These are phyloP conservation scores for Mortierella claussenii DNA, from an alignment of 192 early-diverging fungal genomes.

Conservation along the genomic window DNA sequence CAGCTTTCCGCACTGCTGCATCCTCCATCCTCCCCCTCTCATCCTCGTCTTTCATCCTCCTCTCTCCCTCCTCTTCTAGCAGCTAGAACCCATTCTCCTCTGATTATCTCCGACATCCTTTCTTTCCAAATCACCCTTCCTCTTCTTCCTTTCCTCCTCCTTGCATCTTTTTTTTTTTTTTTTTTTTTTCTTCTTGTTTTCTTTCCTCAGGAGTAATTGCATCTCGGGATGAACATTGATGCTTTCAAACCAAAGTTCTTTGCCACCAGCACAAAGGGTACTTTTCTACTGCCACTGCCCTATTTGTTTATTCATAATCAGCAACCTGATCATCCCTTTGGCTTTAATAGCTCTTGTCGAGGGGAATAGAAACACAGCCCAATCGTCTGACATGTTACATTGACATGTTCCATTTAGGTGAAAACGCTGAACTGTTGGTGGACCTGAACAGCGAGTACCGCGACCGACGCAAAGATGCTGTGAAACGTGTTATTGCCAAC, in stretches of 20 bases:
- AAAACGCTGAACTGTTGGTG: constrained; percentile 97
- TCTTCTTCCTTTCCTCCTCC: not conserved
- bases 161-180: not conserved
- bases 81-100: too few relatives aligned
- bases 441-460: constrained; percentile 98
- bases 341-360: too few relatives aligned
- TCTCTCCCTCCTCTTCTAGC: too few relatives aligned
- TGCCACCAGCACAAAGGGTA: constrained; percentile 80
- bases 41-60: too few relatives aligned
- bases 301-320: not conserved
- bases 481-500: constrained; percentile 99
- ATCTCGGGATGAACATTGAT: constrained; percentile 32
- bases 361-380: too few relatives aligned
- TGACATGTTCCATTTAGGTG: constrained; percentile 69
- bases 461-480: constrained; percentile 95
- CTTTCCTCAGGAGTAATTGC: not conserved
- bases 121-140: not conserved
- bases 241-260: constrained; percentile 74
- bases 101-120: not conserved
- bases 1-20: too few relatives aligned
- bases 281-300: not conserved
- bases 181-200: not conserved
- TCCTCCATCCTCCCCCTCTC: too few relatives aligned
- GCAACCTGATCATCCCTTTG: not conserved
- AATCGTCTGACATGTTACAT: too few relatives aligned